Conservation (phyloP, 495 filamentous ascomycete genomes). For the Neurospora africana region DNA sequence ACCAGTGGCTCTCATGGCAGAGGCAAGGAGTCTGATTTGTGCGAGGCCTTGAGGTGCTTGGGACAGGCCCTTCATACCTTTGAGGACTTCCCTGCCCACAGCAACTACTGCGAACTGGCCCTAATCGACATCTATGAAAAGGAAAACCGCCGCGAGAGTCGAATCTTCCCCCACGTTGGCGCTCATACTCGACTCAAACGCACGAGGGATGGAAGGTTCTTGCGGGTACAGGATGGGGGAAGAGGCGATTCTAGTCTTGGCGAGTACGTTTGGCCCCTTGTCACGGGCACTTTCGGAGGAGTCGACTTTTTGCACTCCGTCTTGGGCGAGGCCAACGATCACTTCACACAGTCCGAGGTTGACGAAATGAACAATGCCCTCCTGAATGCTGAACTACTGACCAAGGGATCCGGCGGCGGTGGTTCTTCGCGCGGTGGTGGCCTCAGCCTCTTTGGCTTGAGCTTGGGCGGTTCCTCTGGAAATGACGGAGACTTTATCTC, state of each 20-base stretch:
- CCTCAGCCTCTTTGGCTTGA: slow-evolving; percentile 26
- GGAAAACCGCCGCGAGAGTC: slow-evolving; percentile 43
- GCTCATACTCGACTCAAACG: slow-evolving; percentile 59
- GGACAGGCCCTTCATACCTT: slow-evolving; percentile 89
- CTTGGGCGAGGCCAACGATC: slow-evolving; percentile 89
- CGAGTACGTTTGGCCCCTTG: slow-evolving; percentile 69
- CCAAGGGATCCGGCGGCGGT: slow-evolving; percentile 2
- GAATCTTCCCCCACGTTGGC: slow-evolving; percentile 85
- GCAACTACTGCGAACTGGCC: slow-evolving; percentile 84
- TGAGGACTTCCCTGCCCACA: slow-evolving; percentile 93
- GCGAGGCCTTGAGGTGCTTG: slow-evolving; percentile 73
- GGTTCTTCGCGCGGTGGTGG: slow-evolving; percentile 8
- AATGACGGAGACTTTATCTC: slow-evolving; percentile 46
- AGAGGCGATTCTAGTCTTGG: slow-evolving; percentile 32
- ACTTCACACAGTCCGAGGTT: slow-evolving; percentile 91
- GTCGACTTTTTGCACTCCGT: slow-evolving; percentile 97
- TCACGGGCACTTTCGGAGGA: slow-evolving; percentile 78
- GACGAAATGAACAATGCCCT: slow-evolving; percentile 78
- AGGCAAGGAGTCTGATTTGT: slow-evolving; percentile 77
- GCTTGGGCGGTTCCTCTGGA: slow-evolving; percentile 22
- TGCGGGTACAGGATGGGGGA: slow-evolving; percentile 5
- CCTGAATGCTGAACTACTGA: slow-evolving; percentile 38
- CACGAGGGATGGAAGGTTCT: background rate
- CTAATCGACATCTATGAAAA: slow-evolving; percentile 56
- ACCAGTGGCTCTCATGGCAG: slow-evolving; percentile 53